Conservation (phyloP, 768 basidiomycete genomes). For the Trametes cubensis region DNA sequence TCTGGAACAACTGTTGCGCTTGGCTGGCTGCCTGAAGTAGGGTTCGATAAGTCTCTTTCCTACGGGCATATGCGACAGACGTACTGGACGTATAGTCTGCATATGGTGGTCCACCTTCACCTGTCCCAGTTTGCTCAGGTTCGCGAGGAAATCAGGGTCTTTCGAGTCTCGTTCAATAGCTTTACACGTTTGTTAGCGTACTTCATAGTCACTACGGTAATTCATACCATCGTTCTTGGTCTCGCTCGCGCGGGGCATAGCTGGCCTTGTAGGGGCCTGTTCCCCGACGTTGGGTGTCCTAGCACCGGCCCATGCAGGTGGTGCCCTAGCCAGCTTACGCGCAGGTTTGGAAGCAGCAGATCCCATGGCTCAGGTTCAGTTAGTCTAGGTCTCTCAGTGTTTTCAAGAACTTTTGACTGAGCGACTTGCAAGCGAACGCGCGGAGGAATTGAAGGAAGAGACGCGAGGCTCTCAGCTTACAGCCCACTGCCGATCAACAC, state of each 20-base stretch:
- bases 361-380: conserved; percentile 50
- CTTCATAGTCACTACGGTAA: neutral
- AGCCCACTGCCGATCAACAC: neutral
- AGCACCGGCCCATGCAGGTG: conserved; percentile 52
- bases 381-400: no score
- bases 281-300: conserved; percentile 36
- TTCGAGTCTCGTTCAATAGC: conserved; percentile 65
- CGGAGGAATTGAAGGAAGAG: neutral
- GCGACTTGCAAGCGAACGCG: no score
- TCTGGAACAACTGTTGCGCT: conserved; percentile 51
- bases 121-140: conserved; percentile 63
- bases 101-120: conserved; percentile 72
- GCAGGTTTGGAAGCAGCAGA: conserved; percentile 60
- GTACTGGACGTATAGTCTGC: conserved; percentile 52
- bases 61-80: conserved; percentile 14
- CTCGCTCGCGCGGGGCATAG: conserved; percentile 48
- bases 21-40: conserved; percentile 32
- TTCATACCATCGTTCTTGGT: conserved; percentile 50
- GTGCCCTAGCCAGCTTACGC: conserved; percentile 54
- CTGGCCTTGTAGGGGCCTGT: conserved; percentile 22
- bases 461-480: neutral
- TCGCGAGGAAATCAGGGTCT: conserved; percentile 73
- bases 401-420: no score
- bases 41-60: neutral
- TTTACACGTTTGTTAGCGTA: conserved; percentile 29